These are phyloP conservation scores for Drechslerella coelobrocha DNA, from an alignment of 2,329 filamentous ascomycete genomes.

Conservation along the genomic window DNA sequence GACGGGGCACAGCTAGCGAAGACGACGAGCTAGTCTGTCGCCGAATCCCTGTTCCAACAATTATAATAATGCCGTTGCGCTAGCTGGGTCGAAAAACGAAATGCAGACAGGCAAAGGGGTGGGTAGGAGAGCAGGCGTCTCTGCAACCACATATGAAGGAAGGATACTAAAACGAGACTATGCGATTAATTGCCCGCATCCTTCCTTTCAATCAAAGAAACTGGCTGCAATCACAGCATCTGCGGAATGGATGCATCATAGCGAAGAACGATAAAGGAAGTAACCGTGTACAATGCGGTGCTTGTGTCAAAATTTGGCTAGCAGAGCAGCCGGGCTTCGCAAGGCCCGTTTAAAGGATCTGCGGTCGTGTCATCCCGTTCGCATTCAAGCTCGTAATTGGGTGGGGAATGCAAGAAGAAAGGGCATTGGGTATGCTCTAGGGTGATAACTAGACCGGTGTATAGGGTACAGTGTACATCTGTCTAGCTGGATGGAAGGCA, in stretches of 20 bases:
- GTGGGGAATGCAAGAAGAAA: constrained; percentile 1
- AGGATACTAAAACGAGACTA: constrained; percentile 13
- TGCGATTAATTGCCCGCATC: constrained; percentile 34
- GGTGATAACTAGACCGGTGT: constrained; percentile 15
- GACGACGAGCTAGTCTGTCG: constrained; percentile 11
- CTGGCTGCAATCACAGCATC: constrained; percentile 19
- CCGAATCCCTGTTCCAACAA: constrained; percentile 21
- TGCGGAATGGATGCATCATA: constrained; percentile 29
- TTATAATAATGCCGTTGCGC: constrained; percentile 37
- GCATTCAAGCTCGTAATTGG: constrained; percentile 21
- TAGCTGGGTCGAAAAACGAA: neutral
- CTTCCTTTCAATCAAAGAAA: constrained; percentile 39
- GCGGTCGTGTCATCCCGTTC: constrained; percentile 34
- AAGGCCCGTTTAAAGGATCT: constrained; percentile 46
- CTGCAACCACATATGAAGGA: constrained; percentile 23
- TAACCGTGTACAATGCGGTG: constrained; percentile 49
- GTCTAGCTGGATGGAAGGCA: neutral
- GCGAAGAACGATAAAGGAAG: constrained; percentile 42
- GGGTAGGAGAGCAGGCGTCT: constrained; percentile 12
- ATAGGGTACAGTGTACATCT: neutral
- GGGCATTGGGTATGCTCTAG: constrained; percentile 17
- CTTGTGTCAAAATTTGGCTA: constrained; percentile 40
- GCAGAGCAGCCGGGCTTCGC: constrained; percentile 6
- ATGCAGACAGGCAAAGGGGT: constrained; percentile 6
- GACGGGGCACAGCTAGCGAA: constrained; percentile 34